phyloP scores from a whole-genome alignment of 1,284 basidiomycete species.

The Pulchroboletus neoregius region DNA sequence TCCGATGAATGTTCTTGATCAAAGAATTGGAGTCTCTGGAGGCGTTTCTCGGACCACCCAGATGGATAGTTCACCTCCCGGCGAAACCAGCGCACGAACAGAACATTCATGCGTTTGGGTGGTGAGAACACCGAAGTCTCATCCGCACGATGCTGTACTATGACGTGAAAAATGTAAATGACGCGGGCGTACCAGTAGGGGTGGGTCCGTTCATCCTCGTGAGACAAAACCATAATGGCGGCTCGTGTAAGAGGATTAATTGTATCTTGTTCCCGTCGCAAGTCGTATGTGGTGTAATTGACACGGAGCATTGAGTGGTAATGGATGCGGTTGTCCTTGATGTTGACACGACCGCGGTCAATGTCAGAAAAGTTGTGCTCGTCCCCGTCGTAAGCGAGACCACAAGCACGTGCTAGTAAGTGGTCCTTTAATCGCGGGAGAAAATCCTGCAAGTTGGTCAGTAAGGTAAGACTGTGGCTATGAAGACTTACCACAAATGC shows the following conservation, averaged over 20 bases:
- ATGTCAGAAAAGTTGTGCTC: conserved; percentile 27
- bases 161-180: conserved; percentile 2
- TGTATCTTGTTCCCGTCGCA: conserved; percentile 23
- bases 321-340: conserved; percentile 15
- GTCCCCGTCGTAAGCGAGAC: conserved; percentile 28
- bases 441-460: conserved; percentile 18
- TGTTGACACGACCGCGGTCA: conserved; percentile 18
- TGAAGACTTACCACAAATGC: neutral
- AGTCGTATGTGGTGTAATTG: conserved; percentile 31
- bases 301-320: neutral
- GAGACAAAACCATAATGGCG: conserved; percentile 16
- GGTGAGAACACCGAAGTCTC: neutral
- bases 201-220: conserved; percentile 7
- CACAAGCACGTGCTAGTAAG: conserved; percentile 23
- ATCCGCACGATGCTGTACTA: neutral
- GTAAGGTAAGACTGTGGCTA: too few relatives aligned
- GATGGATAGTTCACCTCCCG: conserved; percentile 5
- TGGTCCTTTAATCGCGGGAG: conserved; percentile 33
- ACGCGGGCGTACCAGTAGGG: neutral
- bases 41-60: conserved; percentile 14
- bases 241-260: conserved; percentile 15
- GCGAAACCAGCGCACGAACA: conserved; percentile 22
- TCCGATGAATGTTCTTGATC: neutral
- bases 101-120: conserved; percentile 7
- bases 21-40: conserved; percentile 10